Evolutionary conservation across 192 early-diverging fungal species (phyloP), one percentile per base, ranked within the genome.

Genomic region (Coemansia sp.): DNA sequence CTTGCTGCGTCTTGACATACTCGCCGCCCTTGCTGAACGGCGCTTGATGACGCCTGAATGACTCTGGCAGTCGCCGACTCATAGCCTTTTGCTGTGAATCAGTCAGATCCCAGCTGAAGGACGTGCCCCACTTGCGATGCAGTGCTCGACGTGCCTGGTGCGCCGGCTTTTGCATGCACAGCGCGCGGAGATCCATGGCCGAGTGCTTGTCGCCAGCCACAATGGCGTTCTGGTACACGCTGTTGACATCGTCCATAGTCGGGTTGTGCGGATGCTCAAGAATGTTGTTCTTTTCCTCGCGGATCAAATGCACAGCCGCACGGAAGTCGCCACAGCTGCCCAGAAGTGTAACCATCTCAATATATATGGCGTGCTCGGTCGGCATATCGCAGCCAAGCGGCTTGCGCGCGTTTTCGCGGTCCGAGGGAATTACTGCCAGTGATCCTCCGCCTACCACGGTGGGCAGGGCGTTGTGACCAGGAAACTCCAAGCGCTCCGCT

Each of bases 271-370:
- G 29, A 33, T 78, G 68, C 24, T 82, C 74, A 24, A 83, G 71
- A 34, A 75, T 78, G 0, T 52, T 79, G 9, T 42, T 61, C 59
- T 88, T 80, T 31, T 79, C 84, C 29, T 83, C 77, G 65, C 76
- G 76, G 31, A 89, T 67, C 41, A 91, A 74, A n/a, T 73, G 74
- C 16, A 90, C 63, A 1, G 86, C 86, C 33, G 82, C 66, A 12
- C 73, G 66, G 36, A 88, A 68, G 54, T 91, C 85, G 57, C 87
- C 68, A 41, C 76, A 74, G 70, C 86, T 87, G 55, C 89, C 89
- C 38, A 93, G 72, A 20, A 88, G 80, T 29, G 89, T 89, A n/a
- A 90, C 78, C 90, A 92, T 91, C 43, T 86, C 74, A 24, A 86
- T 73, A 65, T 88, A 87, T 24, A 78, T 77, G 5, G 85, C 70